Base-by-base conservation (phyloP, 441 rosid genomes). In the Erysimum cheiri region DNA sequence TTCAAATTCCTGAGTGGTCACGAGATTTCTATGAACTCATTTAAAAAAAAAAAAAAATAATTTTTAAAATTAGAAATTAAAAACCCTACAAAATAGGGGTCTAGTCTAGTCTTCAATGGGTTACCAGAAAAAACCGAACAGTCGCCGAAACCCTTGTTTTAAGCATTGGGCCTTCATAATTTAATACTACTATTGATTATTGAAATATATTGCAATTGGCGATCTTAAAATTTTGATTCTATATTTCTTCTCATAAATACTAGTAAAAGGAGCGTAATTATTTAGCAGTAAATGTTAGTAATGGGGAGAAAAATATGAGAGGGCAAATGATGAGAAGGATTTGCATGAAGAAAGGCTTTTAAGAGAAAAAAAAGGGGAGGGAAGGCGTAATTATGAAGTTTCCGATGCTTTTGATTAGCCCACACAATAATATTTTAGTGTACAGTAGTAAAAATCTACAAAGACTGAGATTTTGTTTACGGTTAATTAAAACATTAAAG, bases 1-100 rank as follows among this genome's bases (percentile, higher is more conserved):
- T 76, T 76, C 72, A 70, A 65, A 64, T 57, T 64, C 11, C 46
- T 55, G 61, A 75, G 66, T 58, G 79, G 66, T 75, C 79, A 75
- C 75, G 79, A 75, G 79, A 75, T 64, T 64, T 75, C 31, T 50
- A 52, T 75, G 79, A 14, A 41, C 41, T 60, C 6, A 5, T 37
- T 68, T 49, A n/a, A n/a, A n/a, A n/a, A n/a, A 19, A 19, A 19
- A 19, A 19, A 19, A 19, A 19, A 19, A 19, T 19, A 19, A 19
- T 8, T 2, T 1, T 14, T n/a, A 19, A 14, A 14, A 31, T 4
- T 3, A 6, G 12, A 13, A 4, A 29, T 3, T 4, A 5, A 55
- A 67, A 55, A 31, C 32, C 26, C 6, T 64, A 48, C 58, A 41
- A 59, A 32, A 73, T 15, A 65, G 60, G 11, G 2, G 39, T 58